Conservation (phyloP, 2,329 filamentous ascomycete genomes). For the Exserohilum rostratum region DNA sequence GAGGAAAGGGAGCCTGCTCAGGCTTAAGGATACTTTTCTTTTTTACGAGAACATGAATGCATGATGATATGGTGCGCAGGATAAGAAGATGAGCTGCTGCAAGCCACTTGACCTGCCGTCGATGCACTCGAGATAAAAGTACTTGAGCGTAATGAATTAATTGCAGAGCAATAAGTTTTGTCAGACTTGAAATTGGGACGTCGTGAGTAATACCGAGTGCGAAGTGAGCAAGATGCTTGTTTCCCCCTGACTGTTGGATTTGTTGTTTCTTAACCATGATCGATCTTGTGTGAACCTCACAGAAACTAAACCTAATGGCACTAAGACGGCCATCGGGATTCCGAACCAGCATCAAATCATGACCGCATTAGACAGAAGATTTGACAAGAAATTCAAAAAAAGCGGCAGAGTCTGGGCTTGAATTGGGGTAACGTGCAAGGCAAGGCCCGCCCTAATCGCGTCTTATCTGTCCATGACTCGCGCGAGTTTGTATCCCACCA, state of each 20-base stretch:
- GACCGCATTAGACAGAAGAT: too few relatives aligned
- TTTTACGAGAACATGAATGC: not conserved
- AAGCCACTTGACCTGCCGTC: not conserved
- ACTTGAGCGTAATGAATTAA: not conserved
- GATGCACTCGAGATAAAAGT: not conserved
- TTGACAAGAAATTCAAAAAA: not conserved
- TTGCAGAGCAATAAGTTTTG: not conserved
- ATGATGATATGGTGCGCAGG: not conserved
- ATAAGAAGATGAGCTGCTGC: not conserved
- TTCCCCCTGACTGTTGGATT: too few relatives aligned
- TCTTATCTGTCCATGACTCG: slow-evolving; percentile 15
- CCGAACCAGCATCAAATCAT: not conserved
- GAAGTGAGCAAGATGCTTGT: too few relatives aligned
- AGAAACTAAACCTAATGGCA: too few relatives aligned
- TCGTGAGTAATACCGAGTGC: too few relatives aligned
- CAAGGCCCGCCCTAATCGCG: not conserved
- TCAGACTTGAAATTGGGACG: not conserved
- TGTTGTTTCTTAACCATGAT: too few relatives aligned
- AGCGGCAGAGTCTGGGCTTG: not conserved
- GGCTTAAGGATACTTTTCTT: slow-evolving; percentile 9
- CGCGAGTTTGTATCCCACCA: not conserved
- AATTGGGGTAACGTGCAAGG: not conserved
- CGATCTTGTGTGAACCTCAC: too few relatives aligned
- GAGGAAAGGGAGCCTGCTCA: slow-evolving; percentile 45
- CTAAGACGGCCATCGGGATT: too few relatives aligned